Percentiles rank a stretch among this genome's conserved stretches.
Conservation (phyloP, 768 basidiomycete genomes). For the Termitomyces sp. region DNA sequence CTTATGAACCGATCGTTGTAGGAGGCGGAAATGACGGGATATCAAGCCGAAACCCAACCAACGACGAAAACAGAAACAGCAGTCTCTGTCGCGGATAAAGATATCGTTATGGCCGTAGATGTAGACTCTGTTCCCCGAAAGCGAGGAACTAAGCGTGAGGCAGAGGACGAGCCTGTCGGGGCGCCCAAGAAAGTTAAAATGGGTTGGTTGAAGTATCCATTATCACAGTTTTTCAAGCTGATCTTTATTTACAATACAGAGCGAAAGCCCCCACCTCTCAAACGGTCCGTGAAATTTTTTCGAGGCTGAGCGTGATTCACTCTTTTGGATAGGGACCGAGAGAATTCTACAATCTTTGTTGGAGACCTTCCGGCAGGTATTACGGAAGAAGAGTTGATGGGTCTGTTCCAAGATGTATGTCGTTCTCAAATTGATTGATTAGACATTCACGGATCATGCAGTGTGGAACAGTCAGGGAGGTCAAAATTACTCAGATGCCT, state of each 20-base stretch:
- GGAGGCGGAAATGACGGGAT: slow-evolving; percentile 58
- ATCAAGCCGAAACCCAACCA: slow-evolving; percentile 41
- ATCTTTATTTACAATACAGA: slow-evolving; percentile 32
- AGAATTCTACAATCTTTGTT: slow-evolving; percentile 90
- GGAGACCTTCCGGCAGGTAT: slow-evolving; percentile 54
- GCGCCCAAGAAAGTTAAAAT: slow-evolving; percentile 53
- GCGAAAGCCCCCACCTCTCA: slow-evolving; percentile 41
- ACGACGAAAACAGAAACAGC: slow-evolving; percentile 25
- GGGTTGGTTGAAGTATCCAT: slow-evolving; percentile 32
- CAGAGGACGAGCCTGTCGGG: slow-evolving; percentile 46
- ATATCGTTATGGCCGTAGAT: slow-evolving; percentile 12
- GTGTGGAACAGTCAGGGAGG: slow-evolving; percentile 86
- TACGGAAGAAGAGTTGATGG: slow-evolving; percentile 59
- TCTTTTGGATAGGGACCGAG: slow-evolving; percentile 68
- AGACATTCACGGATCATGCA: slow-evolving; percentile 22
- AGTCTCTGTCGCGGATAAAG: slow-evolving; percentile 15
- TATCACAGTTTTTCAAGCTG: too few relatives aligned
- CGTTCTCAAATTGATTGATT: neutral
- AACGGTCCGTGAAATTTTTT: slow-evolving; percentile 40
- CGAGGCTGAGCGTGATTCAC: neutral
- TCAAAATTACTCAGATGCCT: slow-evolving; percentile 64
- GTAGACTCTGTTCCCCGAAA: slow-evolving; percentile 30
- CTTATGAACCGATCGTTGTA: slow-evolving; percentile 17
- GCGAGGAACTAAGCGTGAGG: slow-evolving; percentile 54
- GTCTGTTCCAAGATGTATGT: slow-evolving; percentile 81